Base-by-base conservation (phyloP, 768 basidiomycete species). In the Boletus tylopilopsis region DNA sequence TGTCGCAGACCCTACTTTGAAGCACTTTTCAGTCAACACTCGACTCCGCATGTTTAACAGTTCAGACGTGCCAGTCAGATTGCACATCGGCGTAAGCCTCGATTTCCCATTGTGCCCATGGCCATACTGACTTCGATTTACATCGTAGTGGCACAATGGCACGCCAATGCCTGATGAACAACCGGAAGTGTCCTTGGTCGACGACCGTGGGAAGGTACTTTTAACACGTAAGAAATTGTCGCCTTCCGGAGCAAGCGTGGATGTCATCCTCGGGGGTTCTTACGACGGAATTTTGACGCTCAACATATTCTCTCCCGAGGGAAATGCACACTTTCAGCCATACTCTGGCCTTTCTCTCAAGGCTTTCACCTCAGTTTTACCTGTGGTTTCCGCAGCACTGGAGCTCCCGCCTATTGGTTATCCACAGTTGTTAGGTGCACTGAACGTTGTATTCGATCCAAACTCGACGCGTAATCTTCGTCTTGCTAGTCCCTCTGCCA, bases 391-490 rank as follows among this genome's bases (percentile, higher is more conserved):
- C 27, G 27, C 27, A 8, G 27, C 27, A 11, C 29, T n/a, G n/a
- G n/a, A n/a, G n/a, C n/a, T n/a, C n/a, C n/a, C n/a, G 29, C 18
- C 5, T 3, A 1, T 21, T 19, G 9, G 5, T 12, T 4, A 4
- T 4, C 21, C 11, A 33, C 34, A 29, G 8, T 24, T 55, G 12
- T 42, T 55, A 45, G 53, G 53, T 40, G 32, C 53, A 30, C 18
- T 55, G 37, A 55, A 55, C 23, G 18, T 55, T 25, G 15, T 55
- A 11, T 55, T 55, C 15, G 53, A 55, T 19, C 41, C 40, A 2
- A 40, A 55, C 23, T 38, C 53, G 33, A 55, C 50, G 9, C 53
- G 53, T n/a, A 55, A 55, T 11, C 36, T 55, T 5, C 53, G 45
- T 1, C 41, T 40, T 21, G 50, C 53, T 36, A 47, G 53, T 21